phyloP scores from a whole-genome alignment of 2,329 filamentous ascomycete genomes.

The Pleoardoris graminearum region DNA sequence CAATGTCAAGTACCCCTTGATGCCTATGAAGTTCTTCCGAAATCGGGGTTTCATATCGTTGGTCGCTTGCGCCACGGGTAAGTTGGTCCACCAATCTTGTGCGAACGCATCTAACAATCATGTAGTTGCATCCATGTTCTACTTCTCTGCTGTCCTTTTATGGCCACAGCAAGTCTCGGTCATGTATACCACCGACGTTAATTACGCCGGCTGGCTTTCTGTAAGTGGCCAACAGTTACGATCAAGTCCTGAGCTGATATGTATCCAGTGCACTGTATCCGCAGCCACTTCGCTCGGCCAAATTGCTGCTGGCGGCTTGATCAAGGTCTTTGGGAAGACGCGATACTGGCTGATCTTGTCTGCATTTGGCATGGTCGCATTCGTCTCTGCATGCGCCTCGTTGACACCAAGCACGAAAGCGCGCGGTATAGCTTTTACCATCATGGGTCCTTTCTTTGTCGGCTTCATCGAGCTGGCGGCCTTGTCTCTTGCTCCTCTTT shows the following conservation, averaged over 20 bases:
- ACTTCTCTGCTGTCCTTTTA: conserved; percentile 15
- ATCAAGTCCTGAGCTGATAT: background rate
- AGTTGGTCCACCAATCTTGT: background rate
- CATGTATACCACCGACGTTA: conserved; percentile 18
- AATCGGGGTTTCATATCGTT: conserved; percentile 18
- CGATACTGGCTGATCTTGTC: conserved; percentile 20
- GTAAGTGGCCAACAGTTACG: background rate
- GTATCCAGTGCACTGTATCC: conserved; percentile 17
- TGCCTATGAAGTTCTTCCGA: conserved; percentile 20
- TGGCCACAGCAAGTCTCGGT: conserved; percentile 21
- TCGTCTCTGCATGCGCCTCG: conserved; percentile 16
- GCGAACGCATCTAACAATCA: background rate
- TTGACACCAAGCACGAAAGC: conserved; percentile 15
- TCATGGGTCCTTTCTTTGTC: conserved; percentile 21
- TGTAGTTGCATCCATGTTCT: conserved; percentile 16
- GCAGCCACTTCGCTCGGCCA: conserved; percentile 18
- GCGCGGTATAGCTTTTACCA: conserved; percentile 20
- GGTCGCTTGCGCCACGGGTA: conserved; percentile 17
- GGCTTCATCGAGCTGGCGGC: conserved; percentile 20
- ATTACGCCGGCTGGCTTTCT: conserved; percentile 19
- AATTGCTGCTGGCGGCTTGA: conserved; percentile 15
- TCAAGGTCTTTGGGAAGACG: conserved; percentile 17
- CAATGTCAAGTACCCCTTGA: conserved; percentile 17
- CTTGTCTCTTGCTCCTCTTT: conserved; percentile 16
- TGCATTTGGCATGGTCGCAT: conserved; percentile 20